phyloP scores from a whole-genome alignment of 2,329 filamentous ascomycete genomes.

The Beauveria varroae region DNA sequence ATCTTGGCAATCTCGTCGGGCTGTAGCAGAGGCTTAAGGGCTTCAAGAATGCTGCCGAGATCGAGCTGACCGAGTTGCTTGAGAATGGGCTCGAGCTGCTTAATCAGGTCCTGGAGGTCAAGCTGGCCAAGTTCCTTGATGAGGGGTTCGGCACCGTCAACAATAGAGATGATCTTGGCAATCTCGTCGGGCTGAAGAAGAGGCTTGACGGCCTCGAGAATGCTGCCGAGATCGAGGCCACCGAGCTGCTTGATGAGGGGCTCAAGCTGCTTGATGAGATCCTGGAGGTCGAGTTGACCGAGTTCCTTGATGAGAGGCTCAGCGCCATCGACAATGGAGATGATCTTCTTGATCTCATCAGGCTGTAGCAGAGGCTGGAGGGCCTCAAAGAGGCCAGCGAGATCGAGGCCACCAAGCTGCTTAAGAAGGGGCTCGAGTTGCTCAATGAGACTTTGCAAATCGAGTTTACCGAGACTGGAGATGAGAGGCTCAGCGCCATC shows the following conservation, averaged over 20 bases:
- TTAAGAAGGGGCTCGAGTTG: slow-evolving; percentile 19
- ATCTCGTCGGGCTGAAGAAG: slow-evolving; percentile 10
- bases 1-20: slow-evolving; percentile 22
- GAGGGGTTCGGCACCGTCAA: slow-evolving; percentile 8
- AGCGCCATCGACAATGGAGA: slow-evolving; percentile 20
- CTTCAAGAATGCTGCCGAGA: slow-evolving; percentile 14
- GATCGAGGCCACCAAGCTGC: slow-evolving; percentile 22
- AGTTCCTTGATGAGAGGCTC: slow-evolving; percentile 24
- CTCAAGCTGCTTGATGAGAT: slow-evolving; percentile 16
- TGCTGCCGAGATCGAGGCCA: slow-evolving; percentile 10
- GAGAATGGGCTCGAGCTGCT: slow-evolving; percentile 22
- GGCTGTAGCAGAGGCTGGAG: slow-evolving; percentile 23
- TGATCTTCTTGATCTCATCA: slow-evolving; percentile 20
- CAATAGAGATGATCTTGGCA: slow-evolving; percentile 7
- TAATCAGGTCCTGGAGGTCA: slow-evolving; percentile 16
- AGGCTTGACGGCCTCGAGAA: slow-evolving; percentile 16
- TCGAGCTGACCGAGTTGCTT: slow-evolving; percentile 15
- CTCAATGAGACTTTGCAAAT: slow-evolving; percentile 26
- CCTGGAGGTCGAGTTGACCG: slow-evolving; percentile 21
- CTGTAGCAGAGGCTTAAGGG: slow-evolving; percentile 15
- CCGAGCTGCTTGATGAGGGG: slow-evolving; percentile 13
- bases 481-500: slow-evolving; percentile 19
- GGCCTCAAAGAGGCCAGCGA: slow-evolving; percentile 23
- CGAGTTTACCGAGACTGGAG: slow-evolving; percentile 23
- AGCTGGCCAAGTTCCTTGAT: slow-evolving; percentile 10